Evolutionary conservation across 2,329 filamentous ascomycete genomes (phyloP).

Genomic region (Dothiorella sarmentorum): DNA sequence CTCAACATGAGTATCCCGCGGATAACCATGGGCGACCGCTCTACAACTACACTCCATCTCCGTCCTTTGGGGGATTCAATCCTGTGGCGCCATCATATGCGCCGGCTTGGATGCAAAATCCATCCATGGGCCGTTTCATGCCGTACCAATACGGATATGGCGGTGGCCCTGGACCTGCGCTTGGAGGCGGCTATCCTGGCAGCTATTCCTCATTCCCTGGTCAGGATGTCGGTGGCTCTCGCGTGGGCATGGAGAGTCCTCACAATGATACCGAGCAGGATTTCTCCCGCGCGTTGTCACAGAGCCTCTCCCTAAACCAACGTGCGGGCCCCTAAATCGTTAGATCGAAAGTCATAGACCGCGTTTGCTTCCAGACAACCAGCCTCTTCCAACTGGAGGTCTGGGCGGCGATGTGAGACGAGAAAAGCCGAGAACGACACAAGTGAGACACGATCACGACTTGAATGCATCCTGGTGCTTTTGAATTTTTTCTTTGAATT

Average conservation of each 20-base stretch:
- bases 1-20: slow-evolving; percentile 10
- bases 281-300: not conserved
- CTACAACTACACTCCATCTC: slow-evolving; percentile 10
- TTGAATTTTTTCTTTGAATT: not conserved
- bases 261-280: slow-evolving; percentile 7
- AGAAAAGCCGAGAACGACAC: not conserved
- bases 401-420: not conserved
- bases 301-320: slow-evolving; percentile 7
- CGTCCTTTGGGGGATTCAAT: slow-evolving; percentile 16
- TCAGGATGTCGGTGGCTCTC: not conserved
- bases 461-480: slow-evolving; percentile 3
- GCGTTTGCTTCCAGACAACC: not conserved
- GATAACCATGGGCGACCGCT: not conserved
- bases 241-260: not conserved
- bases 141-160: slow-evolving; percentile 9
- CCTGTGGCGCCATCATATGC: slow-evolving; percentile 15
- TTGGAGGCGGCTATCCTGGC: slow-evolving; percentile 9
- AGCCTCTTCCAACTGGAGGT: not conserved
- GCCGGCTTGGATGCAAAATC: slow-evolving; percentile 15
- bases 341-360: not conserved
- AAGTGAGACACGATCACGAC: slow-evolving; percentile 4
- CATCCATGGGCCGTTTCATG: slow-evolving; percentile 4
- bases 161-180: not conserved
- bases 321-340: slow-evolving; percentile 2
- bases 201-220: not conserved